Evolutionary conservation across 2,329 filamentous ascomycete species (phyloP).

Genomic region (Colletotrichum scovillei): DNA sequence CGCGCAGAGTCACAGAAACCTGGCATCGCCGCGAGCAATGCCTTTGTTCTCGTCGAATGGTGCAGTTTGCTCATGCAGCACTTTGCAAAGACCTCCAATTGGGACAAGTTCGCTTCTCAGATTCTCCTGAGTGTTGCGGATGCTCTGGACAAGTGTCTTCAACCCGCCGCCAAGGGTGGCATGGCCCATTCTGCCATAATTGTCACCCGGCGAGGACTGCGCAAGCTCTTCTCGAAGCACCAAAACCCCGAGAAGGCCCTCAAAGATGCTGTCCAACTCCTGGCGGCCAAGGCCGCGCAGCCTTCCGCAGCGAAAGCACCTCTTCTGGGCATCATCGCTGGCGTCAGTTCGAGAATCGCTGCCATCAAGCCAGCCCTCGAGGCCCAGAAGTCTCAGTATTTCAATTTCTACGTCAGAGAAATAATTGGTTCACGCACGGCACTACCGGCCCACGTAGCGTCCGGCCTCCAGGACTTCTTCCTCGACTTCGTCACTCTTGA

Average conservation of each 20-base stretch:
- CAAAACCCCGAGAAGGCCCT: slow-evolving; percentile 71
- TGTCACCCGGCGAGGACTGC: slow-evolving; percentile 82
- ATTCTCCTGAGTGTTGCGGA: slow-evolving; percentile 77
- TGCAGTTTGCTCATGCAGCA: slow-evolving; percentile 82
- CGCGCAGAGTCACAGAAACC: slow-evolving; percentile 80
- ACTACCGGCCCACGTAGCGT: slow-evolving; percentile 78
- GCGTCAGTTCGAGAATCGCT: slow-evolving; percentile 81
- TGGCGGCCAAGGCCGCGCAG: slow-evolving; percentile 75
- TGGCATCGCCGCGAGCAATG: slow-evolving; percentile 81
- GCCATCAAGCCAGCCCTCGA: slow-evolving; percentile 72
- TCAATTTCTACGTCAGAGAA: slow-evolving; percentile 87
- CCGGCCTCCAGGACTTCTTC: slow-evolving; percentile 86
- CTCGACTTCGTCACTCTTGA: slow-evolving; percentile 76
- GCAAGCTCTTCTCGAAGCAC: slow-evolving; percentile 74
- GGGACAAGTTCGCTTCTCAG: slow-evolving; percentile 73
- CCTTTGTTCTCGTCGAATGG: slow-evolving; percentile 94
- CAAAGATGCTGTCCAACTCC: slow-evolving; percentile 69
- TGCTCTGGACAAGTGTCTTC: slow-evolving; percentile 81
- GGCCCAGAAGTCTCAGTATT: slow-evolving; percentile 76
- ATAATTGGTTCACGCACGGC: slow-evolving; percentile 81
- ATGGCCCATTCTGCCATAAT: slow-evolving; percentile 80
- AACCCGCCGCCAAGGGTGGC: slow-evolving; percentile 70
- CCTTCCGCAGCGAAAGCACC: slow-evolving; percentile 77
- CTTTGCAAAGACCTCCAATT: slow-evolving; percentile 70
- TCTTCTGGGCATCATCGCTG: slow-evolving; percentile 86